Evolutionary conservation across 2,329 filamentous ascomycete species (phyloP).

Genomic region (Emmonsia crescens): DNA sequence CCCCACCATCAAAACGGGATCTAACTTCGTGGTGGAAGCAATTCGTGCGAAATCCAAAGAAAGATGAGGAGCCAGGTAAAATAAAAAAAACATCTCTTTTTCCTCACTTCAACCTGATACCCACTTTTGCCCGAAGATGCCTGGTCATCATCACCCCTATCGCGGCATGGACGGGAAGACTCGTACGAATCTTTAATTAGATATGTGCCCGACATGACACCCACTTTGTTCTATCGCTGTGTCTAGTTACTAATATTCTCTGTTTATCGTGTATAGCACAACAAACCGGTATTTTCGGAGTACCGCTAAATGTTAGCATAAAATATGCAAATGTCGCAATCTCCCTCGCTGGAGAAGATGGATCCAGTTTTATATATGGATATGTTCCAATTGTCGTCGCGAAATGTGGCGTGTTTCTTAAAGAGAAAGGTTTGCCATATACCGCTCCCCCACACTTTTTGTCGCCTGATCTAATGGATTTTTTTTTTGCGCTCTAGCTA

Average conservation of each 20-base stretch:
- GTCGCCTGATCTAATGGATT: constrained; percentile 16
- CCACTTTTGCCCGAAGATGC: not conserved
- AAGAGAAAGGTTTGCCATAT: constrained; percentile 72
- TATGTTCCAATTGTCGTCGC: constrained; percentile 98
- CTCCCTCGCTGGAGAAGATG: constrained; percentile 82
- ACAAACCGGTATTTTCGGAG: constrained; percentile 77
- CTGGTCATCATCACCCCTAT: not conserved
- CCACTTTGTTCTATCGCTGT: not conserved
- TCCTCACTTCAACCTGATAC: not conserved
- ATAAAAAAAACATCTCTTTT: constrained; percentile 4
- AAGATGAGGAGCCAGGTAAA: constrained; percentile 53
- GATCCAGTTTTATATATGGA: constrained; percentile 93
- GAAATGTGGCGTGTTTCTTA: constrained; percentile 93
- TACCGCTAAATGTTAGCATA: constrained; percentile 88
- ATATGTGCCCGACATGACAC: not conserved
- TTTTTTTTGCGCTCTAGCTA: constrained; percentile 50
- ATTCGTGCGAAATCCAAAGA: constrained; percentile 64
- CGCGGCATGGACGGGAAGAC: not conserved
- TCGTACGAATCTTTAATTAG: not conserved
- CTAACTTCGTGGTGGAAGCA: constrained; percentile 95
- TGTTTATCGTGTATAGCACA: constrained; percentile 11
- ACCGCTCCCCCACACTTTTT: constrained; percentile 1
- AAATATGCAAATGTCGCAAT: constrained; percentile 97
- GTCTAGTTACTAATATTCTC: constrained; percentile 1
- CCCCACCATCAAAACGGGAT: constrained; percentile 75